Evolutionary conservation across 441 rosid genomes (phyloP).

Genomic region (Dalechampia spathulata): DNA sequence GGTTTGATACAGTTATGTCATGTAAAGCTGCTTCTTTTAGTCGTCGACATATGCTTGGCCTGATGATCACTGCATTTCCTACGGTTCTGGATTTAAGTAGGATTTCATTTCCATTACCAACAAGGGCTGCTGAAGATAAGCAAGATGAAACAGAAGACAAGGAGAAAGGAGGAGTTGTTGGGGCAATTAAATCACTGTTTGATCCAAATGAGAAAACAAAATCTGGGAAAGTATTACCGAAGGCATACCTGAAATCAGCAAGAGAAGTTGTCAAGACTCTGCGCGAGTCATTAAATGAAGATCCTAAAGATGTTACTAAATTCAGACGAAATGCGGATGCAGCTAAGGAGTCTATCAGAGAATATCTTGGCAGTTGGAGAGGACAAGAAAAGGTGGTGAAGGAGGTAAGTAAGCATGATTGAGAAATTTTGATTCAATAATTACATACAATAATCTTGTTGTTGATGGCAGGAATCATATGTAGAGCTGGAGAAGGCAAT

Average conservation of each 20-base stretch:
- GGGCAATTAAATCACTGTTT: constrained; percentile 57
- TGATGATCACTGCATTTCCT: constrained; percentile 28
- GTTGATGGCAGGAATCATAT: constrained; percentile 58
- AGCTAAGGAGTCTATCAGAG: constrained; percentile 77
- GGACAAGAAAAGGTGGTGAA: constrained; percentile 45
- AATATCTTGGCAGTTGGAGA: constrained; percentile 68
- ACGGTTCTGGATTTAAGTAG: constrained; percentile 25
- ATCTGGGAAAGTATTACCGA: constrained; percentile 68
- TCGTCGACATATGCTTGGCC: constrained; percentile 40
- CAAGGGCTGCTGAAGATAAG: constrained; percentile 35
- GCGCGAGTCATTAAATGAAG: constrained; percentile 68
- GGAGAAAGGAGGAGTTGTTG: constrained; percentile 52
- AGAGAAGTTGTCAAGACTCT: constrained; percentile 71
- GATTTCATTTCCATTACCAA: constrained; percentile 26
- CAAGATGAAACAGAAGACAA: constrained; percentile 29
- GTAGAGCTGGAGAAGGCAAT: constrained; percentile 66
- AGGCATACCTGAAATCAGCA: constrained; percentile 80
- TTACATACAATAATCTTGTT: neutral
- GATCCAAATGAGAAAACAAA: constrained; percentile 73
- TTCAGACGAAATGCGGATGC: constrained; percentile 82
- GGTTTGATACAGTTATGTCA: constrained; percentile 13
- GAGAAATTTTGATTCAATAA: neutral
- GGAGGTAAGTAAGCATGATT: constrained; percentile 32
- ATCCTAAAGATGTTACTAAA: constrained; percentile 55
- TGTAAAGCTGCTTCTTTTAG: constrained; percentile 18